phyloP scores from a whole-genome alignment of 2,329 filamentous ascomycete species.

The Huntiella abstrusa region DNA sequence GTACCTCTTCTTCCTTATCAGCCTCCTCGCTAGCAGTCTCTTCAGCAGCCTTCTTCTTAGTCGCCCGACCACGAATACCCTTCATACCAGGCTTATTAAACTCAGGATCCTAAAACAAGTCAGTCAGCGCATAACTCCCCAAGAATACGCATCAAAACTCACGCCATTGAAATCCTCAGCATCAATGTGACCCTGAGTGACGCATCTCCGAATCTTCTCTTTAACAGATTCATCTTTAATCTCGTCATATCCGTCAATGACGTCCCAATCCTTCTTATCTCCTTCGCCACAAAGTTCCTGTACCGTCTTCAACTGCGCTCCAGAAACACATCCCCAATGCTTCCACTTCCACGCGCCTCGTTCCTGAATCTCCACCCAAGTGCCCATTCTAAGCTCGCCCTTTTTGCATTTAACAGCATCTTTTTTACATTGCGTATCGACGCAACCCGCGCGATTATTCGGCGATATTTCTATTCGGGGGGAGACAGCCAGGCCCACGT shows the following conservation, averaged over 20 bases:
- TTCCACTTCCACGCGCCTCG: conserved; percentile 56
- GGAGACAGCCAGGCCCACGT: background rate
- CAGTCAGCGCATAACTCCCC: background rate
- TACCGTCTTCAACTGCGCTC: conserved; percentile 48
- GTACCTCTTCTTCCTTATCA: conserved; percentile 16
- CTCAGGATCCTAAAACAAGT: conserved; percentile 42
- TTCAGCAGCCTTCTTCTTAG: conserved; percentile 15
- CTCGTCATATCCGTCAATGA: conserved; percentile 68
- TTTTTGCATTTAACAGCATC: conserved; percentile 52
- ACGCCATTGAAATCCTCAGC: conserved; percentile 80
- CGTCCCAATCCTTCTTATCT: conserved; percentile 38
- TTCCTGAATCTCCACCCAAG: conserved; percentile 44
- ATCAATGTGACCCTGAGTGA: conserved; percentile 64
- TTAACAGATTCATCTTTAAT: conserved; percentile 43
- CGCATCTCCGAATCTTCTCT: conserved; percentile 52
- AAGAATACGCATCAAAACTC: conserved; percentile 21
- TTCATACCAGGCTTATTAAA: conserved; percentile 49
- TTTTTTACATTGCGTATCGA: conserved; percentile 55
- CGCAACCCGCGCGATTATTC: conserved; percentile 56
- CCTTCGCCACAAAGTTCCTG: conserved; percentile 33
- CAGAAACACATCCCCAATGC: conserved; percentile 88
- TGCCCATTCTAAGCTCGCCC: conserved; percentile 59
- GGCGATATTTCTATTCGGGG: conserved; percentile 42
- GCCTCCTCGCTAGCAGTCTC: conserved; percentile 16
- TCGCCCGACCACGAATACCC: conserved; percentile 34